These are phyloP conservation scores for Streptanthus diversifolius DNA, from an alignment of 345 rosid species.

Conservation along the genomic window DNA sequence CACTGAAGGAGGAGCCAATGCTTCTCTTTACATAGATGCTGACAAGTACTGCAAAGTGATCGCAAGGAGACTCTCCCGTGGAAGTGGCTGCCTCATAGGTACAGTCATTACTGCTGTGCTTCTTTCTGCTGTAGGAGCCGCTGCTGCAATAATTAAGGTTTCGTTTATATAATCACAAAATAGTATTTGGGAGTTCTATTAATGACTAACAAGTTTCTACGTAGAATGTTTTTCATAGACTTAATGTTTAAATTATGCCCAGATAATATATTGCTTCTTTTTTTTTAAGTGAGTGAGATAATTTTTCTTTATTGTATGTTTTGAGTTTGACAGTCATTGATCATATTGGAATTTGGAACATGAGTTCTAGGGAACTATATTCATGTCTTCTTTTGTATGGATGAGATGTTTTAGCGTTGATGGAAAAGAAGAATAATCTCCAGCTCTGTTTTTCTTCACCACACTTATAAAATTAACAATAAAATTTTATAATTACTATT, in stretches of 20 bases:
- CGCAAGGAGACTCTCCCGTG: slow-evolving; percentile 44
- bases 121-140: slow-evolving; percentile 34
- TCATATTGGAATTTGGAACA: too few species aligned
- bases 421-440: neutral
- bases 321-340: neutral
- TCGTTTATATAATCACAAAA: neutral
- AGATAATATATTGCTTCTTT: neutral
- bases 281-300: neutral
- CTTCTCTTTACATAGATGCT: neutral
- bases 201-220: neutral
- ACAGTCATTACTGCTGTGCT: slow-evolving; percentile 41
- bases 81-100: slow-evolving; percentile 46
- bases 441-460: neutral
- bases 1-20: neutral
- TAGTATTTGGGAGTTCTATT: neutral
- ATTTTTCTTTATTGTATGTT: too few species aligned
- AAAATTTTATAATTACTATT: too few species aligned
- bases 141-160: neutral
- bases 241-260: neutral
- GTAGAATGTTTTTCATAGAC: neutral
- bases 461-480: too few species aligned
- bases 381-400: too few species aligned
- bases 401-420: neutral
- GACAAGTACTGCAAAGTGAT: slow-evolving; percentile 43
- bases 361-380: too few species aligned